These are phyloP conservation scores for Pleurotus cornucopiae DNA, from an alignment of 768 basidiomycete genomes.

Conservation along the genomic window DNA sequence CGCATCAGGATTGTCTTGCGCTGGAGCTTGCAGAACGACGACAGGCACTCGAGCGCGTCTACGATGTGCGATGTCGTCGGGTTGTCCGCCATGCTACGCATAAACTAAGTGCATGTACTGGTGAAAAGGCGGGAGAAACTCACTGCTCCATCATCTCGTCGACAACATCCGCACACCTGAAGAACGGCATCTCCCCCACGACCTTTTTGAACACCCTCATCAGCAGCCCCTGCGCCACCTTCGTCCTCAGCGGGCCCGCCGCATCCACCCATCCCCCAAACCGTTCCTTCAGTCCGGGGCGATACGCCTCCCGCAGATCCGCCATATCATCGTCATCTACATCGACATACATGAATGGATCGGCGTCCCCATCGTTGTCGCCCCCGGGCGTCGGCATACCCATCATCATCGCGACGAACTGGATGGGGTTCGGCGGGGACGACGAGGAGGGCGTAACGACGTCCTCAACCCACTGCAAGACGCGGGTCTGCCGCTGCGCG, in stretches of 20 bases:
- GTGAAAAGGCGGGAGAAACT: constrained; percentile 13
- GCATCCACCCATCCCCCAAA: constrained; percentile 55
- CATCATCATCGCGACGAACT: constrained; percentile 51
- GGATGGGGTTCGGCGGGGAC: constrained; percentile 35
- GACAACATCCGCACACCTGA: constrained; percentile 45
- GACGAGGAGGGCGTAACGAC: constrained; percentile 32
- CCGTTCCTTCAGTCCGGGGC: constrained; percentile 40
- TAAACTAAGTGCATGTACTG: neutral
- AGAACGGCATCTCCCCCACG: constrained; percentile 52
- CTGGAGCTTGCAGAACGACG: constrained; percentile 48
- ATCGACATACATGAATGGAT: constrained; percentile 40
- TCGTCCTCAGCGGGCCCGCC: constrained; percentile 24
- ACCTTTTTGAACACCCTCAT: constrained; percentile 39
- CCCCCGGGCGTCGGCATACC: constrained; percentile 40
- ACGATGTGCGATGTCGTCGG: constrained; percentile 48
- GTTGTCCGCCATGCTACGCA: constrained; percentile 45
- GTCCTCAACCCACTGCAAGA: constrained; percentile 35
- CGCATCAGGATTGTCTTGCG: constrained; percentile 29
- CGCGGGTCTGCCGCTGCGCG: constrained; percentile 36
- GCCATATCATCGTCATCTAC: constrained; percentile 46
- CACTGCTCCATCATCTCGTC: constrained; percentile 55
- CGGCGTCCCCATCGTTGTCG: constrained; percentile 25
- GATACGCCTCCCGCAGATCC: constrained; percentile 45
- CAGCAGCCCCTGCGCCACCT: constrained; percentile 33
- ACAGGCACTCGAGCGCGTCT: constrained; percentile 47